These are phyloP conservation scores for Sclerotinia minor DNA, from an alignment of 2,329 filamentous ascomycete species.

Conservation along the genomic window DNA sequence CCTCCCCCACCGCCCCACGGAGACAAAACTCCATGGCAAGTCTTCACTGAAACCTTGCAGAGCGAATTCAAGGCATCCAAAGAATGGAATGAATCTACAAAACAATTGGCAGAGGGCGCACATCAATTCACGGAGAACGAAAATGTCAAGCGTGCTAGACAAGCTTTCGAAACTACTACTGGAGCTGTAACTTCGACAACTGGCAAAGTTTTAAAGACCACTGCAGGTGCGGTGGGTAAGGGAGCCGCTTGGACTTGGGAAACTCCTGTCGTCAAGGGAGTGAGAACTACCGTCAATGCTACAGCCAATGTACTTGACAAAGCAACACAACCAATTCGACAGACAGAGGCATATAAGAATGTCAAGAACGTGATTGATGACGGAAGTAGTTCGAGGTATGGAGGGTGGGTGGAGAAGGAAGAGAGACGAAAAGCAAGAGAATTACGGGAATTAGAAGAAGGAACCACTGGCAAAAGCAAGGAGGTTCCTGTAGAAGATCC, in stretches of 20 bases:
- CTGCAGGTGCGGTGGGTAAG: constrained; percentile 83
- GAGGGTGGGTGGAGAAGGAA: constrained; percentile 95
- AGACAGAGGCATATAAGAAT: constrained; percentile 92
- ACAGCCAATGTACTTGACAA: constrained; percentile 89
- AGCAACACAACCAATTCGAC: constrained; percentile 88
- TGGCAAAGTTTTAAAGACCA: constrained; percentile 77
- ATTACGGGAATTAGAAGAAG: constrained; percentile 64
- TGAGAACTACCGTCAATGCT: constrained; percentile 80
- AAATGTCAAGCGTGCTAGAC: constrained; percentile 78
- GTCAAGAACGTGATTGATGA: constrained; percentile 97
- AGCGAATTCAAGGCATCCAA: constrained; percentile 94
- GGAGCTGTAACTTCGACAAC: constrained; percentile 79
- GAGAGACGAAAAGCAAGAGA: constrained; percentile 82
- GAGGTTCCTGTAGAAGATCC: constrained; percentile 80
- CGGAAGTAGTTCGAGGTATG: constrained; percentile 92
- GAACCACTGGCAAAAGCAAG: constrained; percentile 45
- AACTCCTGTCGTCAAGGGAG: constrained; percentile 86
- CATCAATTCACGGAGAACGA: constrained; percentile 94
- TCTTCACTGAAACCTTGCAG: constrained; percentile 96
- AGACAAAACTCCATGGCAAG: constrained; percentile 97
- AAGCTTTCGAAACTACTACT: constrained; percentile 84
- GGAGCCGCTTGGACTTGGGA: constrained; percentile 97
- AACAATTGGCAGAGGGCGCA: constrained; percentile 84
- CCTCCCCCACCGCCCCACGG: constrained; percentile 94
- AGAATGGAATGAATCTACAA: constrained; percentile 98